These are phyloP conservation scores for Plenodomus tracheiphilus DNA, from an alignment of 2,329 filamentous ascomycete genomes.

Conservation along the genomic window DNA sequence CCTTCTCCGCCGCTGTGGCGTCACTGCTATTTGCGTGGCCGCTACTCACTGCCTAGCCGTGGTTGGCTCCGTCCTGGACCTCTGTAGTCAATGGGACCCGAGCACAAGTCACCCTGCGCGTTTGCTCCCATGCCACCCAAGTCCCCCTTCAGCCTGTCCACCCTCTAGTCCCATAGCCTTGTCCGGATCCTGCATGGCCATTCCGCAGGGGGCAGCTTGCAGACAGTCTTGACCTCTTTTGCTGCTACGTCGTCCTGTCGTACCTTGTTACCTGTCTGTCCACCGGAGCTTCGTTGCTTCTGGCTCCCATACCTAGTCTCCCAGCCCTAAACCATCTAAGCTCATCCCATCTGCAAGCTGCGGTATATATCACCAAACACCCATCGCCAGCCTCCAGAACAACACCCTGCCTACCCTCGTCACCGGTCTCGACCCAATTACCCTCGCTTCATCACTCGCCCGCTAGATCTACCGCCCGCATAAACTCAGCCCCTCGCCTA, in stretches of 20 bases:
- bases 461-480: slow-evolving; percentile 38
- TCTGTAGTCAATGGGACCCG: slow-evolving; percentile 35
- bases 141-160: slow-evolving; percentile 29
- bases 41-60: slow-evolving; percentile 25
- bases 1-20: slow-evolving; percentile 36
- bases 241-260: slow-evolving; percentile 38
- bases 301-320: slow-evolving; percentile 29
- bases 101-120: slow-evolving; percentile 44
- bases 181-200: slow-evolving; percentile 42
- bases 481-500: slow-evolving; percentile 39
- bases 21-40: slow-evolving; percentile 43
- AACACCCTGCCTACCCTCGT: slow-evolving; percentile 30
- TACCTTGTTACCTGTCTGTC: slow-evolving; percentile 30
- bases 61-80: slow-evolving; percentile 35
- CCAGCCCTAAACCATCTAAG: slow-evolving; percentile 39
- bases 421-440: slow-evolving; percentile 39
- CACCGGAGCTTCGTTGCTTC: slow-evolving; percentile 23
- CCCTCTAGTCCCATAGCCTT: slow-evolving; percentile 39
- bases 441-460: slow-evolving; percentile 37
- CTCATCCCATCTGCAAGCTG: slow-evolving; percentile 31
- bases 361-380: slow-evolving; percentile 43
- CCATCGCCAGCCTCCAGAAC: slow-evolving; percentile 34
- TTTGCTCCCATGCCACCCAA: slow-evolving; percentile 37
- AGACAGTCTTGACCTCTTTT: slow-evolving; percentile 40
- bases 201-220: slow-evolving; percentile 39